Conservation (phyloP, 768 basidiomycete genomes). For the Phaeotremella skinneri region DNA sequence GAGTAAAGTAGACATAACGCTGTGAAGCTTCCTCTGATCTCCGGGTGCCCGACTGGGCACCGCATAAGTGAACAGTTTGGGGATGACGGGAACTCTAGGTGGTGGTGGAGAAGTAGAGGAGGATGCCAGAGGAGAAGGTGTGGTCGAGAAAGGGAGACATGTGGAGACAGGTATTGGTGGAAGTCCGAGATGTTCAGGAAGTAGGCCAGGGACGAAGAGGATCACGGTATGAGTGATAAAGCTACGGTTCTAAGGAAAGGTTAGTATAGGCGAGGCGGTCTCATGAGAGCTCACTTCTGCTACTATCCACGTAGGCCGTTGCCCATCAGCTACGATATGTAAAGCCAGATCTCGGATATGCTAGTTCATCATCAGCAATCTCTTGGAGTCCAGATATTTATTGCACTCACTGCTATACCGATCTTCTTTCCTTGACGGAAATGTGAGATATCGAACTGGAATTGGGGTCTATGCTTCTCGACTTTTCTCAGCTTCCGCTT, state of each 20-base stretch:
- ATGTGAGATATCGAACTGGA: slow-evolving; percentile 76
- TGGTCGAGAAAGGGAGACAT: slow-evolving; percentile 58
- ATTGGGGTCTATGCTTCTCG: slow-evolving; percentile 64
- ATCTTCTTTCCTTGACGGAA: slow-evolving; percentile 75
- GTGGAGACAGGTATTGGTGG: slow-evolving; percentile 61
- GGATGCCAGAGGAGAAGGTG: slow-evolving; percentile 52
- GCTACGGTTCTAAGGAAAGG: slow-evolving; percentile 62
- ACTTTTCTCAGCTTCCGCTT: slow-evolving; percentile 43
- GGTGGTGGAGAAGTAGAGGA: slow-evolving; percentile 53
- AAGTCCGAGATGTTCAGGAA: slow-evolving; percentile 64
- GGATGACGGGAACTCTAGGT: slow-evolving; percentile 60
- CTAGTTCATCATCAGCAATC: slow-evolving; percentile 54
- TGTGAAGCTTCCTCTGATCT: slow-evolving; percentile 78
- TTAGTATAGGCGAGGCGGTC: not conserved
- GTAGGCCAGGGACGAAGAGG: slow-evolving; percentile 82
- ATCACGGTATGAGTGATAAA: slow-evolving; percentile 74
- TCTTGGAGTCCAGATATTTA: not conserved
- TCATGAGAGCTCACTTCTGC: slow-evolving; percentile 62
- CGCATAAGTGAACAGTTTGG: slow-evolving; percentile 78
- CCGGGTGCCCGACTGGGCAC: slow-evolving; percentile 92
- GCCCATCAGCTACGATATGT: slow-evolving; percentile 75
- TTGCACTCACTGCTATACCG: slow-evolving; percentile 69
- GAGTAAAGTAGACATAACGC: slow-evolving; percentile 78
- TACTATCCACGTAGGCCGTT: slow-evolving; percentile 81
- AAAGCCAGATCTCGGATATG: slow-evolving; percentile 83